Base-by-base conservation (phyloP, 768 basidiomycete genomes). In the Collybia sordida region DNA sequence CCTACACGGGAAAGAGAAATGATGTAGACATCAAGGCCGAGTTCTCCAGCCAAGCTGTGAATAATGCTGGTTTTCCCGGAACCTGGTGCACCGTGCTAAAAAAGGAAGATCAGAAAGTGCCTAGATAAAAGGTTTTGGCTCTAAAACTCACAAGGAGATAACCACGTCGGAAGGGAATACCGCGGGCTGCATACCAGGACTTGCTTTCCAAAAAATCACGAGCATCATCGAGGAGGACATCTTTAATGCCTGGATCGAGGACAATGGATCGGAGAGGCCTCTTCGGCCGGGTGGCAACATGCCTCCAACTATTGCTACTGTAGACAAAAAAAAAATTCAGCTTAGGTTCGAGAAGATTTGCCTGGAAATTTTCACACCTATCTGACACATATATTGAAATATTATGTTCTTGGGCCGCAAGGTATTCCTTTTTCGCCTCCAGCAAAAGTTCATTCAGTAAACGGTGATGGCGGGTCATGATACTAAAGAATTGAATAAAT, bases 1-100 rank as follows among this genome's bases (percentile, higher is more conserved):
- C 82, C 81, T 12, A 66, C 55, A 17, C 80, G 78, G 3, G 86
- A 82, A 6, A 90, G 78, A 1, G 86, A 83, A 37, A 92, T 64
- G 41, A 89, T 78, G 65, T 88, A 90, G 21, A 92, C 78, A 57
- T 88, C 78, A 34, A 93, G 72, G 3, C 77, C 79, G 18, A 92
- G 78, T 62, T 89, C 88, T n/a, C 89, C 88, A 1, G 89, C 88
- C 6, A 91, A 69, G 40, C 81, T 78, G 55, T 89, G 85, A 46
- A 90, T 90, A 43, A 90, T 75, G 23, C 83, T 86, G 0, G 88
- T 90, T 61, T 90, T 93, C 0, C 90, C 89, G 7, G 85, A 81
- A 6, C 89, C 88, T 25, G 88, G 87, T 4, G 79, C 83, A 18
- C 89, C 89, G 56, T 88, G 79, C 81, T 83, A 23, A 42, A 24